These are phyloP conservation scores for Globisporangium canariense DNA, from an alignment of 352 stramenopile species.

Conservation along the genomic window DNA sequence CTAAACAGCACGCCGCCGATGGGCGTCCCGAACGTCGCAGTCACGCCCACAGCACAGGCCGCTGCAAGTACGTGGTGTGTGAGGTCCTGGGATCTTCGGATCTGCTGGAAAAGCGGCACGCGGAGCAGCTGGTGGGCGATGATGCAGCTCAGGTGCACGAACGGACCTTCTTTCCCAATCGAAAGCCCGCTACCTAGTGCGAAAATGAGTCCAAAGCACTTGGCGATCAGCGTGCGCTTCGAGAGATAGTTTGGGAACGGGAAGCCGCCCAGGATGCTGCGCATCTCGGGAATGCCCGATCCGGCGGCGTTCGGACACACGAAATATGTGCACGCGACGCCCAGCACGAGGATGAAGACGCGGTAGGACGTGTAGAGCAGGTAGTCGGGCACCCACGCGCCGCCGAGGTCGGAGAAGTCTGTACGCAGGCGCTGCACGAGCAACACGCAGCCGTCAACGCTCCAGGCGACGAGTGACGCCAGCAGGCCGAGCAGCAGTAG, in stretches of 20 bases:
- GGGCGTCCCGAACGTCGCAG: constrained; percentile 69
- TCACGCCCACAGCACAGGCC: constrained; percentile 73
- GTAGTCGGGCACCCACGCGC: constrained; percentile 50
- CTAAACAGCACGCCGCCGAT: constrained; percentile 78
- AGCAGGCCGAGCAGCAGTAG: constrained; percentile 56
- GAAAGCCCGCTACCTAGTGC: constrained; percentile 64
- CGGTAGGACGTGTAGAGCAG: constrained; percentile 59
- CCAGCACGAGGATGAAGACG: constrained; percentile 57
- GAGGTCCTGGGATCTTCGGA: constrained; percentile 51
- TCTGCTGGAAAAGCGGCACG: constrained; percentile 57
- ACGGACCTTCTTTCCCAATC: constrained; percentile 79
- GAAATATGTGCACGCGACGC: constrained; percentile 53
- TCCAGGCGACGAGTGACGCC: constrained; percentile 60
- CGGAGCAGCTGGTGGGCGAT: constrained; percentile 64
- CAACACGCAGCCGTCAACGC: constrained; percentile 57
- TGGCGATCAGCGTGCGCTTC: constrained; percentile 52
- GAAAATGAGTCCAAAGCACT: constrained; percentile 60
- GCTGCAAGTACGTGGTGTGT: constrained; percentile 69
- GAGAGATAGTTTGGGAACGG: constrained; percentile 65
- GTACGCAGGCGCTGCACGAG: constrained; percentile 34
- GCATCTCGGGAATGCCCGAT: constrained; percentile 79
- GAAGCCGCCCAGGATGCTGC: constrained; percentile 71
- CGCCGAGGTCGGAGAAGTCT: constrained; percentile 41
- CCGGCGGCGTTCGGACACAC: constrained; percentile 61
- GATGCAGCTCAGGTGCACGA: constrained; percentile 75